Conservation (phyloP, 2,329 filamentous ascomycete species). For the Stachybotrys echinatus region DNA sequence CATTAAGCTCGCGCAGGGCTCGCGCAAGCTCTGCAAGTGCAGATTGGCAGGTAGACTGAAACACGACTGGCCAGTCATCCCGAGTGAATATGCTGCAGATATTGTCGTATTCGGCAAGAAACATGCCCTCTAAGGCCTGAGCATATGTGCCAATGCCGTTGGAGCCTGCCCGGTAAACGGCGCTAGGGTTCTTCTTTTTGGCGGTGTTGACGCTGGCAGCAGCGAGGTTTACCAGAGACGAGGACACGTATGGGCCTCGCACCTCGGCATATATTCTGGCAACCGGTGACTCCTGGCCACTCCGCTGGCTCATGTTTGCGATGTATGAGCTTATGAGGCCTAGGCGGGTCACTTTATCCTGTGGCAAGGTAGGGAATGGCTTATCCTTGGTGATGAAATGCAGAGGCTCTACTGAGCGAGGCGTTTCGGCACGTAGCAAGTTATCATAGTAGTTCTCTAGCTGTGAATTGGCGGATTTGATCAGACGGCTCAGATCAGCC, state of each 20-base stretch:
- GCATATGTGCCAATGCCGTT: constrained; percentile 91
- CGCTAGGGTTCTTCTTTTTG: constrained; percentile 75
- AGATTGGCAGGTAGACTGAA: constrained; percentile 72
- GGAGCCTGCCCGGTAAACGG: constrained; percentile 80
- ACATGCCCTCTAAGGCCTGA: constrained; percentile 79
- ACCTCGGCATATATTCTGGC: constrained; percentile 81
- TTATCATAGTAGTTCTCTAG: constrained; percentile 81
- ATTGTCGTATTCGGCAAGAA: constrained; percentile 84
- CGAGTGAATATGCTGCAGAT: constrained; percentile 81
- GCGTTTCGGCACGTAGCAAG: constrained; percentile 69
- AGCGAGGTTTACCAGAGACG: constrained; percentile 78
- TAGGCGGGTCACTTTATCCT: constrained; percentile 70
- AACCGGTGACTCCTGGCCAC: constrained; percentile 60
- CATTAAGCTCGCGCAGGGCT: constrained; percentile 83
- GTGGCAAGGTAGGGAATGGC: constrained; percentile 74
- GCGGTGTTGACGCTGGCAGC: constrained; percentile 79
- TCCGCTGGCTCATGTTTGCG: constrained; percentile 50
- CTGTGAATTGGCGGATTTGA: constrained; percentile 75
- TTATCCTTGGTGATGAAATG: constrained; percentile 88
- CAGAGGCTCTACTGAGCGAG: constrained; percentile 77
- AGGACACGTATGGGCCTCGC: constrained; percentile 78
- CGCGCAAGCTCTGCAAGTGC: constrained; percentile 77
- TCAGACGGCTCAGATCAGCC: constrained; percentile 68
- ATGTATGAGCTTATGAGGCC: constrained; percentile 76
- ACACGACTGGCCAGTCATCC: constrained; percentile 77